phyloP scores from a whole-genome alignment of 2,329 filamentous ascomycete genomes.

The Pseudofabraea citricarpa region DNA sequence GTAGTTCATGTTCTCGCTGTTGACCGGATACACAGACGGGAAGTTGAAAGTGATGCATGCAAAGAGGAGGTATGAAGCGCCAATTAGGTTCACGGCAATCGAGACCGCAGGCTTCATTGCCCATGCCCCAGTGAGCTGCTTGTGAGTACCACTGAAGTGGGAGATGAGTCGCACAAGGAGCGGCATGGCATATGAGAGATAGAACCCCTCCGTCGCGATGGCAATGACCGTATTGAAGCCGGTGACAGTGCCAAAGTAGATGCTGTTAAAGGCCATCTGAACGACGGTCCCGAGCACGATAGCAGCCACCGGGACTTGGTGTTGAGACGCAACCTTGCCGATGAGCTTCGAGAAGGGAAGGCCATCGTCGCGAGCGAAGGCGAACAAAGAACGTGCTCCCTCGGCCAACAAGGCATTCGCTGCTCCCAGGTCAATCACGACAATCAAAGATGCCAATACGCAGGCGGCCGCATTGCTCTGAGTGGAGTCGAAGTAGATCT shows the following conservation, averaged over 20 bases:
- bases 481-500: conserved; percentile 45
- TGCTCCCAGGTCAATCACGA: conserved; percentile 33
- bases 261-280: conserved; percentile 48
- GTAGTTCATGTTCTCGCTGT: conserved; percentile 52
- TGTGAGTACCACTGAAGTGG: conserved; percentile 35
- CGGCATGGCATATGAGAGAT: conserved; percentile 53
- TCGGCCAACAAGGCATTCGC: conserved; percentile 32
- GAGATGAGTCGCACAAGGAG: conserved; percentile 45
- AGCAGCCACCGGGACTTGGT: conserved; percentile 43
- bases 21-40: conserved; percentile 44
- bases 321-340: conserved; percentile 39
- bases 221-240: conserved; percentile 52
- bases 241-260: conserved; percentile 49
- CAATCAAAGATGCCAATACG: conserved; percentile 41
- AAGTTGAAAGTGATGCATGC: conserved; percentile 53
- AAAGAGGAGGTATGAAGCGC: conserved; percentile 47
- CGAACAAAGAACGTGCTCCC: conserved; percentile 34
- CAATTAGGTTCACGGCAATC: conserved; percentile 39
- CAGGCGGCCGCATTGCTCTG: conserved; percentile 38
- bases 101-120: conserved; percentile 31
- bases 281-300: conserved; percentile 40
- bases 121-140: conserved; percentile 34
- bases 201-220: conserved; percentile 53
- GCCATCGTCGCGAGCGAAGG: conserved; percentile 46
- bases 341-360: conserved; percentile 44